Base-by-base conservation (phyloP, 2,329 filamentous ascomycete genomes). In the Canariomyces notabilis region DNA sequence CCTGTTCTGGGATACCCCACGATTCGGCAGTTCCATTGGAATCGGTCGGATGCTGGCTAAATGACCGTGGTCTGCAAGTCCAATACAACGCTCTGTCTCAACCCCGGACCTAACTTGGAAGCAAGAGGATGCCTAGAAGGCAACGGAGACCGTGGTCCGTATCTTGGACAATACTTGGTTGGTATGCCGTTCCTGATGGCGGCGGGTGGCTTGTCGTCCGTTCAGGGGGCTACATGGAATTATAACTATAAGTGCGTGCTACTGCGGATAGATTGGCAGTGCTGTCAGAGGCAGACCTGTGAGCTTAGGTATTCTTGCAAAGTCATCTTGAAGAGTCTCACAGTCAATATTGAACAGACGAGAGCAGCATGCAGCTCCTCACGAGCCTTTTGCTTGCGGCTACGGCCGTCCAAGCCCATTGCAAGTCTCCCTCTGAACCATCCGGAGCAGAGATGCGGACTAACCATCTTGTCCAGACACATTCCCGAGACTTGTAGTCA, bases 401-500 rank as follows among this genome's bases (percentile, higher is more conserved):
- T 12, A 49, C 48, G 22, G 48, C 53, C 15, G 57, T 44, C 12
- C 48, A 55, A 29, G 60, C 57, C 5, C 60, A 61, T 32, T 61
- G 60, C 61, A 50, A 15, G 56, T 48, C 8, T 7, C n/a, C 11
- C 8, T 23, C 20, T 8, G 14, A 33, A 2, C 18, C 23, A 12
- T 29, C 7, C 4, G 8, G 8, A 4, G 26, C 26, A 29, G 26
- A 12, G 14, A 29, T 29, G 26, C 26, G 42, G 5, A n/a, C 33
- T 46, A 22, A 38, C 31, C 5, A 12, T 9, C 23, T 11, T 11
- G 5, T 19, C 23, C 22, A 66, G 64, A 67, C 41, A 66, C 64
- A 2, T 67, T 67, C 48, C 63, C 64, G 1, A 51, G 61, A 31
- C 61, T 66, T 2, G 61, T 66, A 6, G 56, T 66, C 43, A 59